Conservation (phyloP, 2,329 filamentous ascomycete genomes). For the Ascochyta fabae region DNA sequence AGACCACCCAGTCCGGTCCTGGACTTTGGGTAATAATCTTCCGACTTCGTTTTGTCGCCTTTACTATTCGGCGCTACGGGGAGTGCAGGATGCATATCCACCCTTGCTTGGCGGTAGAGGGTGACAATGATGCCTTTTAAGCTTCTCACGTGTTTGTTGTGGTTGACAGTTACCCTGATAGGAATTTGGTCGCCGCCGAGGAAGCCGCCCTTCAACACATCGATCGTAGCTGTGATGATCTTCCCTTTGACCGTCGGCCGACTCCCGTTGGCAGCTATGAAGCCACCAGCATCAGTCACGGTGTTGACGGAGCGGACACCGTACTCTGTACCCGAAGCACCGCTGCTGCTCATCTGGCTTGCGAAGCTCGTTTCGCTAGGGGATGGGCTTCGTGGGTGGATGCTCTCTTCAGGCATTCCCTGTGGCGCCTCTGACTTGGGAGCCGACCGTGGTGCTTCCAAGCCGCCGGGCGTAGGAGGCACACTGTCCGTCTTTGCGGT, state of each 20-base stretch:
- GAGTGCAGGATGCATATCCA: slow-evolving; percentile 76
- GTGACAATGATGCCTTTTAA: slow-evolving; percentile 93
- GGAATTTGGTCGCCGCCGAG: slow-evolving; percentile 84
- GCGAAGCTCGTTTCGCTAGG: slow-evolving; percentile 57
- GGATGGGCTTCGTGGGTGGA: slow-evolving; percentile 51
- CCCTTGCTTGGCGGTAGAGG: slow-evolving; percentile 86
- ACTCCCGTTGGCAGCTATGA: slow-evolving; percentile 52
- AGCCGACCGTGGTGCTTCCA: slow-evolving; percentile 30
- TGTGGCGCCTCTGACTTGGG: slow-evolving; percentile 33
- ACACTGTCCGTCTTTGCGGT: slow-evolving; percentile 19
- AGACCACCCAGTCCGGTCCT: slow-evolving; percentile 85
- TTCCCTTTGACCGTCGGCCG: slow-evolving; percentile 69
- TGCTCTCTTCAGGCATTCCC: slow-evolving; percentile 38
- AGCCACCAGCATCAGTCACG: slow-evolving; percentile 58
- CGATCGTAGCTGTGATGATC: slow-evolving; percentile 82
- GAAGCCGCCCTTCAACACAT: slow-evolving; percentile 81
- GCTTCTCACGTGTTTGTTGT: slow-evolving; percentile 88
- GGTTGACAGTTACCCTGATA: slow-evolving; percentile 80
- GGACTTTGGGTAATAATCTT: slow-evolving; percentile 87
- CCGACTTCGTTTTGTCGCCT: slow-evolving; percentile 72
- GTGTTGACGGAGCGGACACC: slow-evolving; percentile 50
- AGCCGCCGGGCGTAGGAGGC: slow-evolving; percentile 21
- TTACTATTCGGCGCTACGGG: slow-evolving; percentile 68
- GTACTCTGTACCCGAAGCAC: slow-evolving; percentile 51
- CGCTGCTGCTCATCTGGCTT: slow-evolving; percentile 65